These are phyloP conservation scores for Penicillium sp. DNA, from an alignment of 2,329 filamentous ascomycete genomes.

Conservation along the genomic window DNA sequence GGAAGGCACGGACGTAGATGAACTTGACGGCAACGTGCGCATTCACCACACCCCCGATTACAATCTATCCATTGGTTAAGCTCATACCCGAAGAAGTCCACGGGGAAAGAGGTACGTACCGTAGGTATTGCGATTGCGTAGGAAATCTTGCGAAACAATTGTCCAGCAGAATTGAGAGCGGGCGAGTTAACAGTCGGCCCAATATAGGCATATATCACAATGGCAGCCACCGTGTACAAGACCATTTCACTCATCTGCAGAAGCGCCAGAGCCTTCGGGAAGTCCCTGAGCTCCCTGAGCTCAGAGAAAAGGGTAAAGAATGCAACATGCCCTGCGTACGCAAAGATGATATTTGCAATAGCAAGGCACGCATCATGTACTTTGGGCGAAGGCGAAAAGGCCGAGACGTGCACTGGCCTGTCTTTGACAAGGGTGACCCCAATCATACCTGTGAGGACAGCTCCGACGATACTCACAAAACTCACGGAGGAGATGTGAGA, in stretches of 20 bases:
- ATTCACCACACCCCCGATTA: slow-evolving; percentile 66
- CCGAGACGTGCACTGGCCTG: slow-evolving; percentile 30
- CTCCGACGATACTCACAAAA: slow-evolving; percentile 61
- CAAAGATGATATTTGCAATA: slow-evolving; percentile 65
- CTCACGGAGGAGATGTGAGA: slow-evolving; percentile 57
- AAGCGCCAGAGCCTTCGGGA: slow-evolving; percentile 59
- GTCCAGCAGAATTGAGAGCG: slow-evolving; percentile 59
- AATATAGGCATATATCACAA: slow-evolving; percentile 63
- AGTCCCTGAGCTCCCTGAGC: slow-evolving; percentile 56
- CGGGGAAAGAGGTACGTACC: slow-evolving; percentile 12
- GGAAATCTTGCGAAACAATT: slow-evolving; percentile 56
- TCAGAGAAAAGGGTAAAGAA: slow-evolving; percentile 65
- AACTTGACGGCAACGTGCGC: slow-evolving; percentile 63
- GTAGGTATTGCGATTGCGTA: slow-evolving; percentile 67
- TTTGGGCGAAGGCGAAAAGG: slow-evolving; percentile 33
- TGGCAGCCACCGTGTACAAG: slow-evolving; percentile 62
- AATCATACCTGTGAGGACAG: slow-evolving; percentile 63
- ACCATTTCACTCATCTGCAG: slow-evolving; percentile 56
- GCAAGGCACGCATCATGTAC: slow-evolving; percentile 57
- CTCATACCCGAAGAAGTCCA: background rate
- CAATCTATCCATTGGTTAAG: slow-evolving; percentile 42
- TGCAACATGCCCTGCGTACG: slow-evolving; percentile 64
- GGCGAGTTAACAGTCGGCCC: slow-evolving; percentile 59
- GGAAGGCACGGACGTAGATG: slow-evolving; percentile 60
- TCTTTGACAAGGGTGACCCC: slow-evolving; percentile 51